phyloP scores from a whole-genome alignment of 768 basidiomycete species.

The Rhodotorula kratochvilovae region DNA sequence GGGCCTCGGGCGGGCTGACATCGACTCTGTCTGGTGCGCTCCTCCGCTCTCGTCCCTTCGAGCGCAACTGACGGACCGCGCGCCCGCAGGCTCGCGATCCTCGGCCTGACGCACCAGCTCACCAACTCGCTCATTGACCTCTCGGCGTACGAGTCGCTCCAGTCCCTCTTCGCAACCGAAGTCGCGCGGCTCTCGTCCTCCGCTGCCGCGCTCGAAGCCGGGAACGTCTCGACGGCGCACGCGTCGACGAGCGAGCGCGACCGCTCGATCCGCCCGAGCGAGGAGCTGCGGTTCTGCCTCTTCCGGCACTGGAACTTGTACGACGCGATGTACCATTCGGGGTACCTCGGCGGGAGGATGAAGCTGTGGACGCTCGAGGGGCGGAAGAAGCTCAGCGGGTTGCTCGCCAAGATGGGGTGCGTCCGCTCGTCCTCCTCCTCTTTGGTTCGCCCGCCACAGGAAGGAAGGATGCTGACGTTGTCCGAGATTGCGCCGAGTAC shows the following conservation, averaged over 20 bases:
- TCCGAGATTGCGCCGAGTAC: neutral
- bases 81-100: slow-evolving; percentile 71
- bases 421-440: slow-evolving; percentile 13
- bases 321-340: slow-evolving; percentile 96
- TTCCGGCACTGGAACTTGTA: slow-evolving; percentile 98
- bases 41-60: neutral
- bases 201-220: slow-evolving; percentile 9
- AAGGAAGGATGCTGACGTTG: neutral
- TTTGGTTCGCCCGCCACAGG: neutral
- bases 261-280: slow-evolving; percentile 68
- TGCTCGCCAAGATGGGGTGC: slow-evolving; percentile 98
- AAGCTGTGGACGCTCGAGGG: slow-evolving; percentile 96
- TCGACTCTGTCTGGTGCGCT: slow-evolving; percentile 84
- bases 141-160: slow-evolving; percentile 73
- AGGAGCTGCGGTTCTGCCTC: slow-evolving; percentile 88
- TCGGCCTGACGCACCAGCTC: slow-evolving; percentile 91
- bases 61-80: neutral
- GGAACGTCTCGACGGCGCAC: slow-evolving; percentile 10
- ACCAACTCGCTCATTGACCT: slow-evolving; percentile 80
- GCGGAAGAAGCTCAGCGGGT: slow-evolving; percentile 76
- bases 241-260: slow-evolving; percentile 57
- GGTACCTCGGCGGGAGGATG: slow-evolving; percentile 88
- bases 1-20: slow-evolving; percentile 83
- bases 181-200: slow-evolving; percentile 65
- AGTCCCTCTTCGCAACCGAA: slow-evolving; percentile 78